These are phyloP conservation scores for Xerocomellus intermedius DNA, from an alignment of 768 basidiomycete genomes.

Conservation along the genomic window DNA sequence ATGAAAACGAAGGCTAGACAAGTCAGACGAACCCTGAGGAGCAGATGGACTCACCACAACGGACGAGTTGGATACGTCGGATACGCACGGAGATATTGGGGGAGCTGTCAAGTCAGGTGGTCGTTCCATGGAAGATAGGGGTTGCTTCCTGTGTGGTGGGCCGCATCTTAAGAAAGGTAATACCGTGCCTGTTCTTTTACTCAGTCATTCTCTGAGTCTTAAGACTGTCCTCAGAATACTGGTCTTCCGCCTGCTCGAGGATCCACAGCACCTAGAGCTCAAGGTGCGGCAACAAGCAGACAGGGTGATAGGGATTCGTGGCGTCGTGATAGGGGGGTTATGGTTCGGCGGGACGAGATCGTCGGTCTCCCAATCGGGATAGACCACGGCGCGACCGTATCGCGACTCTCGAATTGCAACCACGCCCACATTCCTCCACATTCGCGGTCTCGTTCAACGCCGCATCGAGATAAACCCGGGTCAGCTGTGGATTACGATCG, in stretches of 20 bases:
- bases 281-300: slow-evolving; percentile 31
- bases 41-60: too few species aligned
- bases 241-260: slow-evolving; percentile 34
- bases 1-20: too few species aligned
- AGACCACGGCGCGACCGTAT: slow-evolving; percentile 21
- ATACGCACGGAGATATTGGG: too few species aligned
- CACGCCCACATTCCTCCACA: slow-evolving; percentile 24
- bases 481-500: slow-evolving; percentile 29
- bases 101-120: slow-evolving; percentile 52
- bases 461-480: slow-evolving; percentile 27
- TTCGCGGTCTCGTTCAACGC: slow-evolving; percentile 37
- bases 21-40: too few species aligned
- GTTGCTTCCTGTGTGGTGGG: slow-evolving; percentile 93
- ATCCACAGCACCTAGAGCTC: slow-evolving; percentile 26
- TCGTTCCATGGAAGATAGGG: slow-evolving; percentile 52
- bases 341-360: slow-evolving; percentile 19
- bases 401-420: slow-evolving; percentile 15
- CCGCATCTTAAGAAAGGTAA: slow-evolving; percentile 90
- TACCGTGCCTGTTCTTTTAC: slow-evolving; percentile 1
- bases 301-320: slow-evolving; percentile 39
- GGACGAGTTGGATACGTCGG: too few species aligned
- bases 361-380: slow-evolving; percentile 23
- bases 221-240: slow-evolving; percentile 54
- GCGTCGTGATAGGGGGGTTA: slow-evolving; percentile 33
- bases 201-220: neutral